These are phyloP conservation scores for Wickerhamiella spandovensis DNA, from an alignment of 805 yeast genomes.

Conservation along the genomic window DNA sequence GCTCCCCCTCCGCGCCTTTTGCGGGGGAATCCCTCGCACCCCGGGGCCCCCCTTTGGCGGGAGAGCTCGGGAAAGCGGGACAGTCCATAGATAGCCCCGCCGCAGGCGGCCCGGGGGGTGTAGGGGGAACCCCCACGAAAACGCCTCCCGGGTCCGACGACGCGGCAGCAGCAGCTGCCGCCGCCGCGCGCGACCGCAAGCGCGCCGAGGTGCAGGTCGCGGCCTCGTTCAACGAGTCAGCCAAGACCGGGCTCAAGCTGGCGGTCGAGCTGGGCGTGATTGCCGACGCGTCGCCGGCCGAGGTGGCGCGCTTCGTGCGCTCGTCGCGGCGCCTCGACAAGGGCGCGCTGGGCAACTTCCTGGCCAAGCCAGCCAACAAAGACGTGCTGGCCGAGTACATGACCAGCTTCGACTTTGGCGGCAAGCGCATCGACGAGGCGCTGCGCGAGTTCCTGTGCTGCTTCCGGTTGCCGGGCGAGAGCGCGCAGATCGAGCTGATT, in stretches of 20 bases:
- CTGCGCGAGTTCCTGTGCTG: conserved; percentile 65
- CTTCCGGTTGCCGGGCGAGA: conserved; percentile 92
- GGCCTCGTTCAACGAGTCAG: conserved; percentile 60
- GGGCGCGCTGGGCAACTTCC: conserved; percentile 69
- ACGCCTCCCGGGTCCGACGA: conserved; percentile 24
- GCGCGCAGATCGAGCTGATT: conserved; percentile 89
- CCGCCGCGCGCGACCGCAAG: conserved; percentile 30
- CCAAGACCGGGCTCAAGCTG: conserved; percentile 57
- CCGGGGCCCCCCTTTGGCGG: neutral
- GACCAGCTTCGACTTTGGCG: conserved; percentile 56
- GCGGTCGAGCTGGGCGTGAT: conserved; percentile 58
- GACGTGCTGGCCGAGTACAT: conserved; percentile 53
- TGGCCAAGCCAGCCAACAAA: conserved; percentile 62
- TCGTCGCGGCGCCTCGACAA: conserved; percentile 77
- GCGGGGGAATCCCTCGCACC: too few species aligned
- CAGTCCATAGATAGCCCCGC: neutral
- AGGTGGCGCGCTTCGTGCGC: conserved; percentile 63
- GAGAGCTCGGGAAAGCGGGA: neutral
- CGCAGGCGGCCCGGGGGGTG: neutral
- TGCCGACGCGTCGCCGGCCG: conserved; percentile 31
- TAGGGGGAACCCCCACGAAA: neutral
- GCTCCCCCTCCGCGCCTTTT: too few species aligned
- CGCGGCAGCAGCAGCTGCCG: conserved; percentile 22
- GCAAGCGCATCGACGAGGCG: conserved; percentile 84
- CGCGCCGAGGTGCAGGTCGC: conserved; percentile 68